A percentile compares a stretch with the other conserved stretches of the same genome.
These are phyloP conservation scores for Sugiyamaella americana DNA, from an alignment of 805 yeast genomes.

Conservation along the genomic window DNA sequence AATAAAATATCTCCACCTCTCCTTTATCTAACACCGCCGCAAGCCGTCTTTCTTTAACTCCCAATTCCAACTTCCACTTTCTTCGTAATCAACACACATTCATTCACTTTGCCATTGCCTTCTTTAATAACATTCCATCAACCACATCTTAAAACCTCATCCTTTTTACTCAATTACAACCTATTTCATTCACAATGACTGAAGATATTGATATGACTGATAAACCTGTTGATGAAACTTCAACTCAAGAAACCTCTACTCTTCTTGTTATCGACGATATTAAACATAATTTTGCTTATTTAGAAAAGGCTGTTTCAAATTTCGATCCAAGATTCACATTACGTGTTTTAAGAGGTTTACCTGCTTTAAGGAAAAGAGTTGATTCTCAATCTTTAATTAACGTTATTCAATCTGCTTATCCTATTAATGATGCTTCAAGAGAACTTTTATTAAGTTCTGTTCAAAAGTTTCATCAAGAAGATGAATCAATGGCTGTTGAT, in stretches of 20 bases:
- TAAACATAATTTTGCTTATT: conserved; percentile 38
- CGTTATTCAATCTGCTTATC: conserved; percentile 52
- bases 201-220: not conserved
- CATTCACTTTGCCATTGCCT: no score
- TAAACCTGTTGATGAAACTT: not conserved
- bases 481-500: conserved; percentile 17
- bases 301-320: conserved; percentile 58
- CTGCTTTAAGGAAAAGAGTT: conserved; percentile 62
- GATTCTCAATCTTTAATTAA: conserved; percentile 47
- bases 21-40: no score
- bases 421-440: conserved; percentile 37
- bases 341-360: conserved; percentile 78
- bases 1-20: no score
- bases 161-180: no score
- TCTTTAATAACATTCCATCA: no score
- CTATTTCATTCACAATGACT: not conserved
- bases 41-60: no score
- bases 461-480: not conserved
- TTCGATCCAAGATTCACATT: conserved; percentile 84
- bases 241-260: not conserved
- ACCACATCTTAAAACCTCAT: no score
- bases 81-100: no score
- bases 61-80: no score
- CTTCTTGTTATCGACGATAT: conserved; percentile 23
- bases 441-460: conserved; percentile 34